Evolutionary conservation across 768 basidiomycete genomes (phyloP).

Genomic region (Boletellus sp.): DNA sequence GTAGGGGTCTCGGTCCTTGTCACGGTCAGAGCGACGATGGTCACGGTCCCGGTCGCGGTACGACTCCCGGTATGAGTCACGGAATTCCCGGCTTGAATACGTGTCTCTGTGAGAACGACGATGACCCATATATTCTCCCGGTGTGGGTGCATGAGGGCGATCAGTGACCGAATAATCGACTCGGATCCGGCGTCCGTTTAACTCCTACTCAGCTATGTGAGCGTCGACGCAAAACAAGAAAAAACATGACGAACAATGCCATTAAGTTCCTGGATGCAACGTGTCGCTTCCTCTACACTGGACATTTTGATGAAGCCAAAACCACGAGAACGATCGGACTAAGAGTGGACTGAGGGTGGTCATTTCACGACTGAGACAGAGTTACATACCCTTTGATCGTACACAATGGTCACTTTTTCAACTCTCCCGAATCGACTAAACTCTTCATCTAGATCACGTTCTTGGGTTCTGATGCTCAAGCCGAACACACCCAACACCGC

Average conservation of each 20-base stretch:
- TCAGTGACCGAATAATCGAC: slow-evolving; percentile 96
- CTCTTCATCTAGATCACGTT: slow-evolving; percentile 92
- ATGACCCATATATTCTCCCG: slow-evolving; percentile 97
- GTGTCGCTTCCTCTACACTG: slow-evolving; percentile 78
- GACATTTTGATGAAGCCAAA: slow-evolving; percentile 98
- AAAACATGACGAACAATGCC: slow-evolving; percentile 63
- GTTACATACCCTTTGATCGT: slow-evolving; percentile 83
- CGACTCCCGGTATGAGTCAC: slow-evolving; percentile 44
- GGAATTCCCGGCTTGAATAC: slow-evolving; percentile 41
- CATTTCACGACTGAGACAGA: not conserved
- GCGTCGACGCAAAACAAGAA: not conserved
- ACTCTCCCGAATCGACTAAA: slow-evolving; percentile 86
- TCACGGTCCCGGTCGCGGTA: slow-evolving; percentile 48
- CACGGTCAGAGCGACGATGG: slow-evolving; percentile 37
- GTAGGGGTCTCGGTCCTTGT: slow-evolving; percentile 57
- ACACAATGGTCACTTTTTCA: slow-evolving; percentile 94
- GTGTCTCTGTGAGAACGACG: slow-evolving; percentile 55
- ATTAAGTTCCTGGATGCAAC: slow-evolving; percentile 88
- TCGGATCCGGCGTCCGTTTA: slow-evolving; percentile 93
- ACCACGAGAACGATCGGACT: slow-evolving; percentile 95
- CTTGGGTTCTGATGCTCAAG: slow-evolving; percentile 90
- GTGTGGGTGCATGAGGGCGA: slow-evolving; percentile 92
- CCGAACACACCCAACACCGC: slow-evolving; percentile 96
- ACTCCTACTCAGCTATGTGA: slow-evolving; percentile 50
- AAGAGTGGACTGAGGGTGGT: slow-evolving; percentile 17